Conservation (phyloP, 2,329 filamentous ascomycete genomes). For the Epichloe baconii region DNA sequence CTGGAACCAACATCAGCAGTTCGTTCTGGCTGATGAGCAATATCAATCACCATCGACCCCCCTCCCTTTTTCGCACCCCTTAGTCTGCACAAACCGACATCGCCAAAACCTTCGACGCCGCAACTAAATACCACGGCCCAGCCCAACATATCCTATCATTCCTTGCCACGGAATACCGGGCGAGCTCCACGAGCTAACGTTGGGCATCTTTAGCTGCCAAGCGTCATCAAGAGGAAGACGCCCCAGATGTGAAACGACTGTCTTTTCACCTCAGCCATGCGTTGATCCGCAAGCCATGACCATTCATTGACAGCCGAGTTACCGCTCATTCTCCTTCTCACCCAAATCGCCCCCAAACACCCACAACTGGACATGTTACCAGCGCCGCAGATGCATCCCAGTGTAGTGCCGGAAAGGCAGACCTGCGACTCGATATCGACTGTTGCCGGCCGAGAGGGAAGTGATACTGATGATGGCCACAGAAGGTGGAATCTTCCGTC, state of each 20-base stretch:
- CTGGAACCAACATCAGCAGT: too few species aligned
- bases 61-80: not conserved
- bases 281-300: constrained; percentile 32
- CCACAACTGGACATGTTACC: constrained; percentile 30
- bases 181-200: not conserved
- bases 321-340: constrained; percentile 8
- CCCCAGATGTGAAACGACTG: constrained; percentile 27
- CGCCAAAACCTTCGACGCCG: not conserved
- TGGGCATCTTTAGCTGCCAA: not conserved
- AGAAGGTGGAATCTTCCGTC: constrained; percentile 10
- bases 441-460: not conserved
- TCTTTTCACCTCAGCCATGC: constrained; percentile 23
- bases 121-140: not conserved
- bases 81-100: not conserved
- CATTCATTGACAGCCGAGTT: constrained; percentile 15
- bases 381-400: constrained; percentile 37
- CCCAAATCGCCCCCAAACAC: not conserved
- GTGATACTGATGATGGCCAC: constrained; percentile 3
- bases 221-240: constrained; percentile 5
- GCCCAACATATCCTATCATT: not conserved
- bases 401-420: constrained; percentile 32
- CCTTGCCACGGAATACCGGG: not conserved
- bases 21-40: not conserved
- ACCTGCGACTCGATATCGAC: constrained; percentile 20
- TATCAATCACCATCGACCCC: not conserved